Evolutionary conservation across 768 basidiomycete species (phyloP).

Genomic region (Leccinum disarticulatum): DNA sequence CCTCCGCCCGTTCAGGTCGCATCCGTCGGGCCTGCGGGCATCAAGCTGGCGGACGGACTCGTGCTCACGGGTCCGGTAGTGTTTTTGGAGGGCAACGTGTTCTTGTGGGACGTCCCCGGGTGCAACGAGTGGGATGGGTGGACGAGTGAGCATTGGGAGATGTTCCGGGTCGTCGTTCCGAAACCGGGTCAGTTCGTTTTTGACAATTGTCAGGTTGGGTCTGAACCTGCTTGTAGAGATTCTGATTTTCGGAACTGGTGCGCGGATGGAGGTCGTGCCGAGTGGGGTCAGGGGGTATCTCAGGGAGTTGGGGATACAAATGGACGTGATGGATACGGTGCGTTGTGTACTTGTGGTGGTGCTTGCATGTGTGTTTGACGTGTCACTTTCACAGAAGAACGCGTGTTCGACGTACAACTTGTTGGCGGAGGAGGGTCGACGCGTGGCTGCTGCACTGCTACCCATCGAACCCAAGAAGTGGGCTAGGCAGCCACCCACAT

Average conservation of each 20-base stretch:
- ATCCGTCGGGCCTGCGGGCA: conserved; percentile 61
- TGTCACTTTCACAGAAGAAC: conserved; percentile 56
- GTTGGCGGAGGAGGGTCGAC: conserved; percentile 88
- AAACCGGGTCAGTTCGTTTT: conserved; percentile 65
- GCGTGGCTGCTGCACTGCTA: conserved; percentile 88
- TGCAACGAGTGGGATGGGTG: conserved; percentile 62
- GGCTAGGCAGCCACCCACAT: conserved; percentile 32
- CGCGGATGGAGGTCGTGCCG: conserved; percentile 67
- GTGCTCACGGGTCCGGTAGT: conserved; percentile 75
- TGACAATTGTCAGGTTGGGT: background rate
- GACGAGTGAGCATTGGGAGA: conserved; percentile 68
- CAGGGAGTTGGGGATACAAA: conserved; percentile 75
- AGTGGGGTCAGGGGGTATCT: conserved; percentile 63
- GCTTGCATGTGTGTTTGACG: background rate
- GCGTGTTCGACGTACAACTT: conserved; percentile 96
- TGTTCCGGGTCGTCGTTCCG: conserved; percentile 82
- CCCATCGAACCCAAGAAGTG: conserved; percentile 60
- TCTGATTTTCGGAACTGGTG: conserved; percentile 85
- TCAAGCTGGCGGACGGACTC: conserved; percentile 77
- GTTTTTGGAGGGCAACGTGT: conserved; percentile 82
- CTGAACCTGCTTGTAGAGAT: conserved; percentile 60
- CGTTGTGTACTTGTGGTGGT: conserved; percentile 26
- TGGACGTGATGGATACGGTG: conserved; percentile 86
- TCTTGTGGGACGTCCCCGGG: conserved; percentile 83
- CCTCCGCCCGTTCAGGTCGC: conserved; percentile 72